These are phyloP conservation scores for Keithomyces neogunnii DNA, from an alignment of 2,329 filamentous ascomycete species.

Conservation along the genomic window DNA sequence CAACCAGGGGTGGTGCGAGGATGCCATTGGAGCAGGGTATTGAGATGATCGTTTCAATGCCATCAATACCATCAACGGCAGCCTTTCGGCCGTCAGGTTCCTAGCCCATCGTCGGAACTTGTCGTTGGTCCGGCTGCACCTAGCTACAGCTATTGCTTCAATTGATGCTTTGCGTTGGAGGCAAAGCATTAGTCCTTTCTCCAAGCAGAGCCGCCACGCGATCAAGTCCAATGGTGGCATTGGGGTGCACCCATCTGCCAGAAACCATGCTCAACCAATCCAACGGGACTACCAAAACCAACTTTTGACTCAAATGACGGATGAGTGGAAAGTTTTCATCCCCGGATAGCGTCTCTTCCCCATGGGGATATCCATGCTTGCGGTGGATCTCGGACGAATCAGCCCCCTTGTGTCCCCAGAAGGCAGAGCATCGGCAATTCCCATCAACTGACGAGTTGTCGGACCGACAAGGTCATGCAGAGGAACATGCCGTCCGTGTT, in stretches of 20 bases:
- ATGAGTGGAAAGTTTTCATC: background rate
- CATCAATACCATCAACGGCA: background rate
- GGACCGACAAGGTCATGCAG: background rate
- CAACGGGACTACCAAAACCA: background rate
- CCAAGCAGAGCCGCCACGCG: background rate
- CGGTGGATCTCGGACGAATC: background rate
- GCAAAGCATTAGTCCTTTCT: background rate
- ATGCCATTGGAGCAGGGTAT: background rate
- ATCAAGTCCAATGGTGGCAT: background rate
- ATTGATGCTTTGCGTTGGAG: background rate
- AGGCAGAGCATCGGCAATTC: background rate
- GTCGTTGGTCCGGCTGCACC: background rate
- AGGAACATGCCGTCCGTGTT: background rate
- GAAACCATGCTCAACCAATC: background rate
- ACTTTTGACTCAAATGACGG: background rate
- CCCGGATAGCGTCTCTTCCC: background rate
- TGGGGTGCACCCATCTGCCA: background rate
- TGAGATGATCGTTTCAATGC: background rate
- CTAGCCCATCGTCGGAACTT: background rate
- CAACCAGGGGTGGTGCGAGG: background rate
- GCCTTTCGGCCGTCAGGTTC: background rate
- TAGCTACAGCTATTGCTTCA: background rate
- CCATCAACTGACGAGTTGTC: background rate
- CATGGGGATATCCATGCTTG: conserved; percentile 3
- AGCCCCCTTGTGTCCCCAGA: background rate